A percentile compares a stretch with the other conserved stretches of the same genome.
Evolutionary conservation across 768 basidiomycete species (phyloP).

Genomic region (Terana coerulea): DNA sequence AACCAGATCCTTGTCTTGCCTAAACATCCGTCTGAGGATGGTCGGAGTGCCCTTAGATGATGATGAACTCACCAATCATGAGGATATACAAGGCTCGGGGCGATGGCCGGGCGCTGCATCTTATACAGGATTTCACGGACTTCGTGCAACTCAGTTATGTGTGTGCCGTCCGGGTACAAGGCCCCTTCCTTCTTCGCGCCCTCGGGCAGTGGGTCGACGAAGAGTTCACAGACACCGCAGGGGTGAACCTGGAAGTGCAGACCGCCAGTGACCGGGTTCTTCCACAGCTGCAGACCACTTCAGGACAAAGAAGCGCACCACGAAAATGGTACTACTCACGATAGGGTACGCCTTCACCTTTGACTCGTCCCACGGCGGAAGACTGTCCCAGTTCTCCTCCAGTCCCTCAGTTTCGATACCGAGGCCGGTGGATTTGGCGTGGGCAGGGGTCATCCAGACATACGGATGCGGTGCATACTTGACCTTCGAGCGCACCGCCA

Average conservation of each 20-base stretch:
- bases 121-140: slow-evolving; percentile 75
- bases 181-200: slow-evolving; percentile 55
- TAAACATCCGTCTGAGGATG: slow-evolving; percentile 12
- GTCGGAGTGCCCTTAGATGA: background rate
- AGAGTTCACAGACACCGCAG: slow-evolving; percentile 62
- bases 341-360: slow-evolving; percentile 72
- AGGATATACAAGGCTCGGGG: slow-evolving; percentile 78
- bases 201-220: slow-evolving; percentile 70
- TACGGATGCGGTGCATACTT: slow-evolving; percentile 85
- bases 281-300: slow-evolving; percentile 61
- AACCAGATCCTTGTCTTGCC: slow-evolving; percentile 66
- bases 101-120: slow-evolving; percentile 88
- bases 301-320: background rate
- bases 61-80: slow-evolving; percentile 79
- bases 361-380: slow-evolving; percentile 80
- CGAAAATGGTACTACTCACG: slow-evolving; percentile 27
- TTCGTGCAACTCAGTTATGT: slow-evolving; percentile 65
- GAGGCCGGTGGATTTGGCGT: slow-evolving; percentile 71
- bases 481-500: slow-evolving; percentile 74
- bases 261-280: slow-evolving; percentile 80
- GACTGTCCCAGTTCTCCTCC: slow-evolving; percentile 60
- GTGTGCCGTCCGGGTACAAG: slow-evolving; percentile 80
- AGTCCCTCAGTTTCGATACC: slow-evolving; percentile 78
- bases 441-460: slow-evolving; percentile 84
- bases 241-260: slow-evolving; percentile 93